Evolutionary conservation across 2,329 filamentous ascomycete species (phyloP).

Genomic region (Alternaria postmessia): DNA sequence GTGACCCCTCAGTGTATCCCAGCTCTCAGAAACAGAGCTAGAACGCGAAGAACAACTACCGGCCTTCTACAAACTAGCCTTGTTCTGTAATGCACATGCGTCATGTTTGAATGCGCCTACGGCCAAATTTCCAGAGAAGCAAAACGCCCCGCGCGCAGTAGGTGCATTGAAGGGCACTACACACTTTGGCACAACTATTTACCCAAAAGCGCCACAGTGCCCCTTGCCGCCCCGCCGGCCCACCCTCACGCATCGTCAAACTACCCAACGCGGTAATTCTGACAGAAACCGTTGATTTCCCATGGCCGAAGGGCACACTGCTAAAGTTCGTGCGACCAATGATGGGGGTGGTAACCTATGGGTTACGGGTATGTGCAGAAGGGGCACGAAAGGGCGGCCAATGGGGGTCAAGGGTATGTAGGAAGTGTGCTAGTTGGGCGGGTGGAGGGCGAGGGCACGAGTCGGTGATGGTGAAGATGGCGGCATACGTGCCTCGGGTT

Average conservation of each 20-base stretch:
- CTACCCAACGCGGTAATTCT: conserved; percentile 8
- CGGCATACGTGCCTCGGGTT: background rate
- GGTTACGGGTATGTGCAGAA: conserved; percentile 4
- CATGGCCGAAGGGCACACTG: conserved; percentile 22
- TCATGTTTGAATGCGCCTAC: background rate
- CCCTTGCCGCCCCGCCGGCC: conserved; percentile 1
- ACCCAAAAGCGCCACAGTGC: background rate
- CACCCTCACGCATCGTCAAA: conserved; percentile 4
- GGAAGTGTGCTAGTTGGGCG: conserved; percentile 12
- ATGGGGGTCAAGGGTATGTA: conserved; percentile 18
- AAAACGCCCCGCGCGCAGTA: background rate
- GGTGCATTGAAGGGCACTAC: background rate
- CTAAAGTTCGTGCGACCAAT: conserved; percentile 17
- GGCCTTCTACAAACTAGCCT: background rate
- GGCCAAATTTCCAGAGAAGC: background rate
- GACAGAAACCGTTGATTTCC: conserved; percentile 7
- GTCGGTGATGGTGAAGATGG: background rate
- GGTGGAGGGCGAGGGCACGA: conserved; percentile 7
- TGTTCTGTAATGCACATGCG: background rate
- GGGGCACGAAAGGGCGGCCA: conserved; percentile 12
- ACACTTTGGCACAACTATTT: background rate
- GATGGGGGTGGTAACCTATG: background rate
- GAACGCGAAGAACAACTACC: background rate
- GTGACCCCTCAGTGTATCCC: background rate
- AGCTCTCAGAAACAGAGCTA: background rate